Evolutionary conservation across 129 eudicot species (phyloP), one percentile per base, ranked within the genome.

Genomic region (Artemisia argyi): DNA sequence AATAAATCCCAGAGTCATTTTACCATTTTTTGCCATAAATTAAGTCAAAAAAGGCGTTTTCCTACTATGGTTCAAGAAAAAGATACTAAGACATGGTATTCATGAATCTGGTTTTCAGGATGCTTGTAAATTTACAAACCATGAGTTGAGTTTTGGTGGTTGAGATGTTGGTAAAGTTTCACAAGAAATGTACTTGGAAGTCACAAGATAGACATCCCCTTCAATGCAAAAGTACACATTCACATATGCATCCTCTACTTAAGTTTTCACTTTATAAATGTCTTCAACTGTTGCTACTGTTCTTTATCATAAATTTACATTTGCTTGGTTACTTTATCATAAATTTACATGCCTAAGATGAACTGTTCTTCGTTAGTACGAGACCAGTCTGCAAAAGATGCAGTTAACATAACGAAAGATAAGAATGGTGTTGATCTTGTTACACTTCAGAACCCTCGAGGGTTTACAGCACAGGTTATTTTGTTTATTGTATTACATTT

Each of bases 381-480:
- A 84, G 75, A 77, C 74, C 81, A 72, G 0, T 14, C 50, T 19
- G 20, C 68, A 14, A 74, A 77, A 70, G 78, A 69, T 49, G 76
- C 83, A 28, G 85, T 67, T 60, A 75, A 59, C 74, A 80, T 81
- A 52, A 44, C 69, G 3, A 85, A 78, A 61, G 97, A 94, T 65
- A 86, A 81, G 64, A 87, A 87, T 65, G 93, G 96, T 58, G 73
- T 84, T 54, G 85, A 79, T 73, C 93, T 79, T 71, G 85, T 88
- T 19, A 39, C 88, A 42, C 97, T 94, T 54, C 88, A 57, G 15
- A 90, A 77, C 68, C 79, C 83, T 11, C 65, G 78, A 22, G 97
- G 98, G 3, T 89, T 87, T 58, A 80, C 97, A 3, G 85, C 79
- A 6, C 87, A 90, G 96, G 87, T 94, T 78, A 12, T 14, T n/a